A percentile compares a stretch with the other conserved stretches of the same genome.
Conservation (phyloP, 768 basidiomycete genomes). For the Suillus alpinus region DNA sequence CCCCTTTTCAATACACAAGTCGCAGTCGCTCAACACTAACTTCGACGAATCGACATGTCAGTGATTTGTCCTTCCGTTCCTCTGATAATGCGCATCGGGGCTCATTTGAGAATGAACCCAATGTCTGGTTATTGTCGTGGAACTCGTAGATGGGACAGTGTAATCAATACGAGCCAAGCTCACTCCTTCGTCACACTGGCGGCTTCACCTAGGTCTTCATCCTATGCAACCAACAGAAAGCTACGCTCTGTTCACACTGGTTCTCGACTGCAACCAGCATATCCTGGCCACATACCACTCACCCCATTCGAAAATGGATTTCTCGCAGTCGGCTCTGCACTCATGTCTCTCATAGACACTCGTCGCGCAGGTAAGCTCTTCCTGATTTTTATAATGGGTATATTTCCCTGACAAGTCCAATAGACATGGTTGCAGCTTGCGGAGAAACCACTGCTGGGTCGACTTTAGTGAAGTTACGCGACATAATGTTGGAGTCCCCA, state of each 20-base stretch:
- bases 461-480: slow-evolving; percentile 71
- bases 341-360: slow-evolving; percentile 80
- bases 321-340: slow-evolving; percentile 80
- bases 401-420: background rate
- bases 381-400: background rate
- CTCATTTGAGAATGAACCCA: background rate
- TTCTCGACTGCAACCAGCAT: slow-evolving; percentile 41
- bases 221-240: background rate
- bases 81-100: background rate
- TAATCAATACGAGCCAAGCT: background rate
- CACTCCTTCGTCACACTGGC: background rate
- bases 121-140: background rate
- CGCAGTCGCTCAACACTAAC: background rate
- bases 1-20: background rate
- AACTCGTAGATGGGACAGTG: background rate
- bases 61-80: too few species aligned
- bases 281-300: slow-evolving; percentile 80
- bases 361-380: slow-evolving; percentile 70
- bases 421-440: slow-evolving; percentile 94
- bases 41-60: background rate
- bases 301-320: slow-evolving; percentile 81
- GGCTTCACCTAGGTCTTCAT: background rate
- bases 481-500: slow-evolving; percentile 69
- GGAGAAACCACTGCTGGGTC: slow-evolving; percentile 90
- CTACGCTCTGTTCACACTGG: slow-evolving; percentile 15